Conservation (phyloP, 768 basidiomycete genomes). For the Auricularia sp. region DNA sequence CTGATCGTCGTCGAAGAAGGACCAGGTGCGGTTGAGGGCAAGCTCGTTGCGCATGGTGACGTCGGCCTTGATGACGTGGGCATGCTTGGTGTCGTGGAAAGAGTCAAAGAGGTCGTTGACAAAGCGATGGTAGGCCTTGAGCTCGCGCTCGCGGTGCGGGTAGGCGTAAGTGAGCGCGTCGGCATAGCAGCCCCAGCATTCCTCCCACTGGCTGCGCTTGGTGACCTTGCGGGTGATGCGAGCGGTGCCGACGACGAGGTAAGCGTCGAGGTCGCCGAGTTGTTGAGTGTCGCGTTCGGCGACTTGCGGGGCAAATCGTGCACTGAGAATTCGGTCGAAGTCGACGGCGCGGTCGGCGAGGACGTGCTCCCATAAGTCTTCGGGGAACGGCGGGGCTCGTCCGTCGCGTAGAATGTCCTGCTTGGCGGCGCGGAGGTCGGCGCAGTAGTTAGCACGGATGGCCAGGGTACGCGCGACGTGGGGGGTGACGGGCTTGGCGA, state of each 20-base stretch:
- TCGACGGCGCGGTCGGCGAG: conserved; percentile 7
- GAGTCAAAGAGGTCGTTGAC: background rate
- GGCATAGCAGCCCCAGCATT: background rate
- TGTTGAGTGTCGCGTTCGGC: background rate
- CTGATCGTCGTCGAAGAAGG: background rate
- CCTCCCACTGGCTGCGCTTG: background rate
- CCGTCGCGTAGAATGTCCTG: background rate
- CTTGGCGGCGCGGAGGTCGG: background rate
- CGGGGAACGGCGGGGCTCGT: conserved; percentile 5
- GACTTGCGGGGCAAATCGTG: background rate
- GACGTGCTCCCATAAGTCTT: conserved; percentile 6
- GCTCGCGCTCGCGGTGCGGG: background rate
- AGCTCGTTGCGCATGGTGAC: background rate
- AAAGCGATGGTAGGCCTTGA: background rate
- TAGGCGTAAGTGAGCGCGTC: background rate
- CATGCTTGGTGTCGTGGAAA: background rate
- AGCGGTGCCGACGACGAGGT: background rate
- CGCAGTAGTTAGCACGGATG: background rate
- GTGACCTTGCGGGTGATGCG: background rate
- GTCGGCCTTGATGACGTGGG: background rate
- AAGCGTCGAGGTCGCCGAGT: background rate
- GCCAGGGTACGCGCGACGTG: background rate
- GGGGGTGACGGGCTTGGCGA: too few species aligned
- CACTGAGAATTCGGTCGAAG: conserved; percentile 5
- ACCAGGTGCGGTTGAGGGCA: background rate